Evolutionary conservation across 139 green algal species (phyloP).

Genomic region (Ettlia oleoabundans): DNA sequence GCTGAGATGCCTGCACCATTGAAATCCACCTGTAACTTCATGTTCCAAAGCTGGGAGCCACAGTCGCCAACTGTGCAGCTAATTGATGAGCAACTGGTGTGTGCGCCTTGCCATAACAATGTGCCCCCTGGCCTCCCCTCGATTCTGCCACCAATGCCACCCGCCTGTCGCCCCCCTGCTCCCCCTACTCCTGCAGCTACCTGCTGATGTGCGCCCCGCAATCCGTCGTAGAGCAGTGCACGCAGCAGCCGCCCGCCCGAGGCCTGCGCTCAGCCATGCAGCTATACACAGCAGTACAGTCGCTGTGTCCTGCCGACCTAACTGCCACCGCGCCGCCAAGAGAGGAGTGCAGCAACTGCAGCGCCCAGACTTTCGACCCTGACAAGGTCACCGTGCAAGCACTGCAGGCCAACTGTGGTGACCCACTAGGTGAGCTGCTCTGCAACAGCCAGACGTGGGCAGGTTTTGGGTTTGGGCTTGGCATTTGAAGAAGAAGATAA

Average conservation of each 20-base stretch:
- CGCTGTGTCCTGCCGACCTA: background rate
- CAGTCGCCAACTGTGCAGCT: too few species aligned
- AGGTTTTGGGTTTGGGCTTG: too few species aligned
- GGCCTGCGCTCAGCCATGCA: constrained; percentile 10
- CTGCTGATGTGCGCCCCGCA: constrained; percentile 16
- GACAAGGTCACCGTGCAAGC: constrained; percentile 24
- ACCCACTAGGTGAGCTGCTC: constrained; percentile 20
- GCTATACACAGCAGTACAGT: background rate
- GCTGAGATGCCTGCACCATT: too few species aligned
- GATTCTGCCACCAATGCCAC: background rate
- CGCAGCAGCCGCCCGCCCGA: background rate
- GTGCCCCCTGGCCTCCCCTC: too few species aligned
- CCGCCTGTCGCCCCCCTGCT: background rate
- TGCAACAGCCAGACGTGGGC: too few species aligned
- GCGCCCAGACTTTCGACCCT: background rate
- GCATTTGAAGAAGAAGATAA: too few species aligned
- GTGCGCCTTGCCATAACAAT: too few species aligned
- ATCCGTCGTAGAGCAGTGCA: constrained; percentile 8
- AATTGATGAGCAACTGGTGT: too few species aligned
- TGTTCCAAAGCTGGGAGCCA: too few species aligned
- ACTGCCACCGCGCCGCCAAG: background rate
- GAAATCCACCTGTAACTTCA: too few species aligned
- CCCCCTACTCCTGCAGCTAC: constrained; percentile 12
- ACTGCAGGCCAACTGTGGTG: constrained; percentile 10
- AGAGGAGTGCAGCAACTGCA: background rate